Conservation (phyloP, 2,329 filamentous ascomycete genomes). For the Cordyceps fumosorosea region DNA sequence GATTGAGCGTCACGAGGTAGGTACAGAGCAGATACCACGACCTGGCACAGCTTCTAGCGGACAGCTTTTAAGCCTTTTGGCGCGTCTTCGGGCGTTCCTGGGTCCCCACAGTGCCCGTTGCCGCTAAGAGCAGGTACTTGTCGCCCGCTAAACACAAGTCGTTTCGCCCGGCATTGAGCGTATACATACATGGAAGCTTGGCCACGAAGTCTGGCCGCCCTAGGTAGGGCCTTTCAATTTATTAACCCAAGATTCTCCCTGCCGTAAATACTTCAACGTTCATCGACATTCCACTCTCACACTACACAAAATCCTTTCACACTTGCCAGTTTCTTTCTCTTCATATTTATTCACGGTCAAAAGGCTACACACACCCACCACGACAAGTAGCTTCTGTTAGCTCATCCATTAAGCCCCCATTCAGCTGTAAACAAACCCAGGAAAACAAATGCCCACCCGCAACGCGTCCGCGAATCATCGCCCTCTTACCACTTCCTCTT, state of each 20-base stretch:
- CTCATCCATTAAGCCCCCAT: conserved; percentile 4
- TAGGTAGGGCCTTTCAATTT: neutral
- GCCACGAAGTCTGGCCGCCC: conserved; percentile 11
- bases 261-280: neutral
- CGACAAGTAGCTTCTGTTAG: conserved; percentile 10
- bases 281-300: neutral
- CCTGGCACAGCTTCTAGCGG: neutral
- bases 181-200: neutral
- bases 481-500: neutral
- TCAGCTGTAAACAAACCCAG: conserved; percentile 8
- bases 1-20: neutral
- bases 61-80: neutral
- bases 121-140: conserved; percentile 12
- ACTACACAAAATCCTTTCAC: neutral
- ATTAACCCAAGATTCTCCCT: neutral
- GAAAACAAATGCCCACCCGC: conserved; percentile 8
- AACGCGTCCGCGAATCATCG: conserved; percentile 11
- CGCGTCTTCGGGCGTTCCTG: neutral
- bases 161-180: neutral
- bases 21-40: neutral
- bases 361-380: neutral
- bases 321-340: neutral
- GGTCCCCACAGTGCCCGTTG: neutral
- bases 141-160: neutral
- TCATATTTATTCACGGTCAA: neutral